phyloP scores from a whole-genome alignment of 2,329 filamentous ascomycete genomes.

The Aspergillus aculeatinus region DNA sequence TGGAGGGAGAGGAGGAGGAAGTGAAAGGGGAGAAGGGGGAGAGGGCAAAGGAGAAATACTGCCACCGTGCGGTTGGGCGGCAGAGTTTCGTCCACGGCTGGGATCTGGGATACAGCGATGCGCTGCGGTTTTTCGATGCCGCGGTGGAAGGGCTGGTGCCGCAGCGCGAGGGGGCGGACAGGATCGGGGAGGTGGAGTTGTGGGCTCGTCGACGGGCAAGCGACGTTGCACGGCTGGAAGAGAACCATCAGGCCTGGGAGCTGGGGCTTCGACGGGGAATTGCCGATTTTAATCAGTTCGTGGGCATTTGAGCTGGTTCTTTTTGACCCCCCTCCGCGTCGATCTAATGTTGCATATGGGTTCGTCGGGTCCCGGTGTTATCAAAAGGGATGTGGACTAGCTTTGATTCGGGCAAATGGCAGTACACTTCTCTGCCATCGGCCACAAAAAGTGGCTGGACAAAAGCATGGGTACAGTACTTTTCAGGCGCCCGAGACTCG shows the following conservation, averaged over 20 bases:
- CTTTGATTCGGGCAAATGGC: too few relatives aligned
- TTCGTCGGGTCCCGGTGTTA: background rate
- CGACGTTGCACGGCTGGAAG: conserved; percentile 51
- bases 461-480: too few relatives aligned
- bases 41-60: background rate
- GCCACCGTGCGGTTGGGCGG: conserved; percentile 43
- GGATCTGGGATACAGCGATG: conserved; percentile 58
- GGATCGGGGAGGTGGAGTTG: conserved; percentile 58
- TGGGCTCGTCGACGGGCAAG: conserved; percentile 57
- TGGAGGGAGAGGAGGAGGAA: background rate
- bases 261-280: conserved; percentile 40
- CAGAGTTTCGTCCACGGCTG: conserved; percentile 57
- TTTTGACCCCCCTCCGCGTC: background rate
- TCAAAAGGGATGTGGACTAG: too few relatives aligned
- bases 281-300: conserved; percentile 29
- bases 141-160: conserved; percentile 35
- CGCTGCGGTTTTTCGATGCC: conserved; percentile 51
- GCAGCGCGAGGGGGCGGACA: conserved; percentile 42
- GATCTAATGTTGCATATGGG: background rate
- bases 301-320: conserved; percentile 8
- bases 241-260: conserved; percentile 35
- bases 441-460: too few relatives aligned
- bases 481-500: too few relatives aligned
- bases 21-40: too few relatives aligned
- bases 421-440: too few relatives aligned